Conservation (phyloP, 2,329 filamentous ascomycete genomes). For the Rhinocladiella mackenziei region DNA sequence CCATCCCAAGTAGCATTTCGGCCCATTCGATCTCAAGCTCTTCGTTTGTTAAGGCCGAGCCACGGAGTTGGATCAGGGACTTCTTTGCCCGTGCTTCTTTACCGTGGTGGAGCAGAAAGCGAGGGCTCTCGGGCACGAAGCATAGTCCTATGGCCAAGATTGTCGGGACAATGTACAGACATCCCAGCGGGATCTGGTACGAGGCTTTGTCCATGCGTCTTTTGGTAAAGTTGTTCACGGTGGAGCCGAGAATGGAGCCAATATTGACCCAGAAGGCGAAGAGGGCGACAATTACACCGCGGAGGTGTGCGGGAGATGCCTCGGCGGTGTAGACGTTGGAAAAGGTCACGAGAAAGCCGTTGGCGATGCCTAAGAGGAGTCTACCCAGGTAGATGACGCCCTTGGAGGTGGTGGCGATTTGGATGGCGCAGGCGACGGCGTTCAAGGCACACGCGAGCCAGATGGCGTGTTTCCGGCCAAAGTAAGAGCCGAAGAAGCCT, state of each 20-base stretch:
- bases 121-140: constrained; percentile 32
- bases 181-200: constrained; percentile 30
- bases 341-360: constrained; percentile 47
- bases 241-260: constrained; percentile 23
- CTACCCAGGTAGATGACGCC: constrained; percentile 53
- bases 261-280: constrained; percentile 36
- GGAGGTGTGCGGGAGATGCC: constrained; percentile 45
- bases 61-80: constrained; percentile 8
- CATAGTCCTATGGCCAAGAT: constrained; percentile 29
- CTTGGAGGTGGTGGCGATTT: constrained; percentile 54
- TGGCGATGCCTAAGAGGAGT: constrained; percentile 50
- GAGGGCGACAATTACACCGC: constrained; percentile 48
- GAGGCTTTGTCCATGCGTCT: constrained; percentile 33
- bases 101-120: constrained; percentile 31
- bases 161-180: constrained; percentile 29
- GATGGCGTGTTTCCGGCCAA: constrained; percentile 45
- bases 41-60: constrained; percentile 3
- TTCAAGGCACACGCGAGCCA: constrained; percentile 49
- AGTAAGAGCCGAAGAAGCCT: constrained; percentile 13
- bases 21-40: constrained; percentile 23
- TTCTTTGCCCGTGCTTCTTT: constrained; percentile 17
- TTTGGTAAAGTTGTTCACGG: constrained; percentile 31
- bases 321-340: constrained; percentile 50
- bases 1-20: constrained; percentile 20
- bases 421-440: constrained; percentile 51